These are phyloP conservation scores for Trypanosoma avium DNA, from an alignment of 208 protist species.

Conservation along the genomic window DNA sequence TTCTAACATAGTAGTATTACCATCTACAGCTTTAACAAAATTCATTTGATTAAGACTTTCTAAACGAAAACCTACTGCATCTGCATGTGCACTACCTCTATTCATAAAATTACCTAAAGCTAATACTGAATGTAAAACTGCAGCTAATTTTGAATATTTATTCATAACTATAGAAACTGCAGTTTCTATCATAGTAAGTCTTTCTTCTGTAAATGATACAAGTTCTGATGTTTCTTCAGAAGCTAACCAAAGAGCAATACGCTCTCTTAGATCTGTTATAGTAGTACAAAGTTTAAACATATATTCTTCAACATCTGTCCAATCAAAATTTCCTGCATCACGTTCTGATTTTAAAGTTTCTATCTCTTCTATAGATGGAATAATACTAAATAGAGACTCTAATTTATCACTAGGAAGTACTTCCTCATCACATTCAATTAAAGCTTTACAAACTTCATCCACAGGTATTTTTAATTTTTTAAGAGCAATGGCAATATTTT, in stretches of 20 bases:
- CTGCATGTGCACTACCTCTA: conserved; percentile 53
- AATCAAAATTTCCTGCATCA: conserved; percentile 37
- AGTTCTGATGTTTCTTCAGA: conserved; percentile 52
- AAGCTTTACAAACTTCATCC: conserved; percentile 42
- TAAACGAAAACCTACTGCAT: conserved; percentile 66
- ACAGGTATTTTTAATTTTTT: conserved; percentile 62
- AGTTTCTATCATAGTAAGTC: conserved; percentile 48
- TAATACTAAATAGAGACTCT: conserved; percentile 37
- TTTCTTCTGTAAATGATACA: conserved; percentile 33
- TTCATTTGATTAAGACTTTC: conserved; percentile 70
- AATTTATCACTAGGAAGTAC: conserved; percentile 46
- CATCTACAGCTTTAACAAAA: conserved; percentile 71
- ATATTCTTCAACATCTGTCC: conserved; percentile 65
- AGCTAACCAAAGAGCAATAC: conserved; percentile 63
- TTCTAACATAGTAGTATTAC: conserved; percentile 74
- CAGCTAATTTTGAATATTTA: conserved; percentile 52
- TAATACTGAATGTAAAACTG: conserved; percentile 50
- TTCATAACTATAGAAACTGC: conserved; percentile 44
- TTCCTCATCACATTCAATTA: conserved; percentile 50
- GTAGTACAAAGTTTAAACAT: conserved; percentile 52
- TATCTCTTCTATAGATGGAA: conserved; percentile 61
- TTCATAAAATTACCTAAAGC: conserved; percentile 80
- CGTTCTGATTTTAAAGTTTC: conserved; percentile 43
- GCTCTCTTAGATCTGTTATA: conserved; percentile 63
- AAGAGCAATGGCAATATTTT: conserved; percentile 76